These are phyloP conservation scores for Eragrostis nindensis DNA, from an alignment of 176 grass and related monocot genomes.

Conservation along the genomic window DNA sequence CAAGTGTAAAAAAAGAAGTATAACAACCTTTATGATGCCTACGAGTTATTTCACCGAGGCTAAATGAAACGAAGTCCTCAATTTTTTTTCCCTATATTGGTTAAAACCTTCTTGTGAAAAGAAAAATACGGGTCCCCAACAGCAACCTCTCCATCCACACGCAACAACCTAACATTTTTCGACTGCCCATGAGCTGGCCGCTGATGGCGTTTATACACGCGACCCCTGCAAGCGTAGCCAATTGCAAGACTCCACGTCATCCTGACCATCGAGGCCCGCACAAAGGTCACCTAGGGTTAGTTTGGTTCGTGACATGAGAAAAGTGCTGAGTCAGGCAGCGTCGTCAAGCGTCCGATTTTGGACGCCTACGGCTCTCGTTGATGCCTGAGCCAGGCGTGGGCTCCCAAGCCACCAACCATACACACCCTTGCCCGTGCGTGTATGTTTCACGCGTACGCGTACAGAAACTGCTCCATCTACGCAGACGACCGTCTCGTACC, in stretches of 20 bases:
- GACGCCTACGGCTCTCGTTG: too few species aligned
- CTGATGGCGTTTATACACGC: not conserved
- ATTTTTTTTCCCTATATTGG: too few species aligned
- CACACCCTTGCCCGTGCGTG: too few species aligned
- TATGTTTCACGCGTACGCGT: not conserved
- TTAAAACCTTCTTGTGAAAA: not conserved
- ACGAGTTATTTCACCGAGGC: too few species aligned
- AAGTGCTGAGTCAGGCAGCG: too few species aligned
- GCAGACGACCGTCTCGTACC: not conserved
- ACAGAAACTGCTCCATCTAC: not conserved
- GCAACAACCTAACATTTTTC: not conserved
- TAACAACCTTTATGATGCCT: too few species aligned
- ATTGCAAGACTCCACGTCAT: slow-evolving; percentile 19
- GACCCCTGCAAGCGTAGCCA: slow-evolving; percentile 8
- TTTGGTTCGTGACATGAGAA: too few species aligned
- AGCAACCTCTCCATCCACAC: slow-evolving; percentile 28
- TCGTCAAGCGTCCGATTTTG: too few species aligned
- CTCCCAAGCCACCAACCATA: too few species aligned
- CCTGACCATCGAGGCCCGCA: not conserved
- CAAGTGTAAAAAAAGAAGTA: too few species aligned
- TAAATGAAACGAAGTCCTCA: too few species aligned
- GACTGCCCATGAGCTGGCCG: slow-evolving; percentile 21
- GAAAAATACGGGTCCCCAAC: not conserved
- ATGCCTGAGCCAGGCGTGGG: too few species aligned
- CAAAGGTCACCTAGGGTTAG: not conserved